A percentile compares a stretch with the other conserved stretches of the same genome.
Evolutionary conservation across 2,329 filamentous ascomycete species (phyloP).

Genomic region (Aspergillus intermedius): DNA sequence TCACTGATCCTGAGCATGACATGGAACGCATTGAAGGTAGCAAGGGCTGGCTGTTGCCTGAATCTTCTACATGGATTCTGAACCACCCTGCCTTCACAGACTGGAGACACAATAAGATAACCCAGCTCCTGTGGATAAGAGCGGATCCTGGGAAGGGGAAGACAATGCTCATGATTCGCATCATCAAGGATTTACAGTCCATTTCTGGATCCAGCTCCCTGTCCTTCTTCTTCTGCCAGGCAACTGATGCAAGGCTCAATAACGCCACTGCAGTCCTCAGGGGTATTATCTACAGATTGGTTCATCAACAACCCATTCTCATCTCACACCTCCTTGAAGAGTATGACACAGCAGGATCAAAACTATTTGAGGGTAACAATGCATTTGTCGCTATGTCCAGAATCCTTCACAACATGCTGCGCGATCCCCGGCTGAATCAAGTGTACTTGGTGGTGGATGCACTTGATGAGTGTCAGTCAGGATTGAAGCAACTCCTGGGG

Average conservation of each 20-base stretch:
- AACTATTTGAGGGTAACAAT: slow-evolving; percentile 4
- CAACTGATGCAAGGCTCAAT: slow-evolving; percentile 4
- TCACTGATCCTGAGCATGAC: slow-evolving; percentile 12
- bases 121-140: slow-evolving; percentile 12
- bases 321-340: slow-evolving; percentile 2
- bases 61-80: background rate
- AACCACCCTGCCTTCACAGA: background rate
- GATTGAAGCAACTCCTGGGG: background rate
- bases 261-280: background rate
- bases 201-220: background rate
- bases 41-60: slow-evolving; percentile 11
- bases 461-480: slow-evolving; percentile 2
- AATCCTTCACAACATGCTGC: slow-evolving; percentile 1
- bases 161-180: slow-evolving; percentile 12
- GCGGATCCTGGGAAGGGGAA: slow-evolving; percentile 14
- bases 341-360: slow-evolving; percentile 1
- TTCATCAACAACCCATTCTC: slow-evolving; percentile 2
- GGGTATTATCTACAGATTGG: slow-evolving; percentile 2
- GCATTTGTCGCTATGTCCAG: slow-evolving; percentile 1
- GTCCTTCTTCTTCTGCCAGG: slow-evolving; percentile 32
- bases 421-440: background rate
- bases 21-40: slow-evolving; percentile 15
- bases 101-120: background rate
- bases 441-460: slow-evolving; percentile 3
- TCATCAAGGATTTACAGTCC: slow-evolving; percentile 7